Conservation (phyloP, 139 green algal species). For the Tetraselmis chui region DNA sequence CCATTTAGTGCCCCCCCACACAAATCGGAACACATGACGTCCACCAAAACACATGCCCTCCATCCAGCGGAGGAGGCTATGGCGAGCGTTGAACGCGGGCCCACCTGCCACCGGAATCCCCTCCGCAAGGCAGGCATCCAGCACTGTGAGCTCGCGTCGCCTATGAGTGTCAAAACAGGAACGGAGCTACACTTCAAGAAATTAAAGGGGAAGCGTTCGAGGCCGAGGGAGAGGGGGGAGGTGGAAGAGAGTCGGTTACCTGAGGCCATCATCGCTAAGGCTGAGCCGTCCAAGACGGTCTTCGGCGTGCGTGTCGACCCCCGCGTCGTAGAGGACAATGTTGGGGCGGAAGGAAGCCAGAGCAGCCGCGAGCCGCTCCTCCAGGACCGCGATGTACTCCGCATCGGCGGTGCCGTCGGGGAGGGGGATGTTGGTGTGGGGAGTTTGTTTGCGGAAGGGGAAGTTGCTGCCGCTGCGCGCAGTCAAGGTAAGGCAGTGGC, state of each 20-base stretch:
- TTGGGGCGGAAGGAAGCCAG: conserved; percentile 55
- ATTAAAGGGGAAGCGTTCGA: too few relatives aligned
- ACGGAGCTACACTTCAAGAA: too few relatives aligned
- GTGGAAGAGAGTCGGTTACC: too few relatives aligned
- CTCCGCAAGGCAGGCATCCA: not conserved
- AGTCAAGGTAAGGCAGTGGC: too few relatives aligned
- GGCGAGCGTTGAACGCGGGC: too few relatives aligned
- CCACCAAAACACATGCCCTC: too few relatives aligned
- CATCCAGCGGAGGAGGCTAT: too few relatives aligned
- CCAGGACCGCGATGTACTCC: conserved; percentile 41
- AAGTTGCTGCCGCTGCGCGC: conserved; percentile 79
- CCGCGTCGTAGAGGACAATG: conserved; percentile 83
- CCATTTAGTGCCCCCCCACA: too few relatives aligned
- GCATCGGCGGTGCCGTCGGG: conserved; percentile 57
- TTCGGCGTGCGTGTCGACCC: conserved; percentile 64
- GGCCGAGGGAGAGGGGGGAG: too few relatives aligned
- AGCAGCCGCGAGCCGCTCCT: conserved; percentile 36
- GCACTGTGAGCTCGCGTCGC: not conserved
- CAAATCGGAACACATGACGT: too few relatives aligned
- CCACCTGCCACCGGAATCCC: not conserved
- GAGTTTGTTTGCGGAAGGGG: conserved; percentile 67
- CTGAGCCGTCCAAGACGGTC: conserved; percentile 68
- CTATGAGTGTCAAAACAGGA: too few relatives aligned
- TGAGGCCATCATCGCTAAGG: conserved; percentile 57
- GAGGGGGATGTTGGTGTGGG: conserved; percentile 62